Base-by-base conservation (phyloP, 2,329 filamentous ascomycete species). In the Penicillium sp. region DNA sequence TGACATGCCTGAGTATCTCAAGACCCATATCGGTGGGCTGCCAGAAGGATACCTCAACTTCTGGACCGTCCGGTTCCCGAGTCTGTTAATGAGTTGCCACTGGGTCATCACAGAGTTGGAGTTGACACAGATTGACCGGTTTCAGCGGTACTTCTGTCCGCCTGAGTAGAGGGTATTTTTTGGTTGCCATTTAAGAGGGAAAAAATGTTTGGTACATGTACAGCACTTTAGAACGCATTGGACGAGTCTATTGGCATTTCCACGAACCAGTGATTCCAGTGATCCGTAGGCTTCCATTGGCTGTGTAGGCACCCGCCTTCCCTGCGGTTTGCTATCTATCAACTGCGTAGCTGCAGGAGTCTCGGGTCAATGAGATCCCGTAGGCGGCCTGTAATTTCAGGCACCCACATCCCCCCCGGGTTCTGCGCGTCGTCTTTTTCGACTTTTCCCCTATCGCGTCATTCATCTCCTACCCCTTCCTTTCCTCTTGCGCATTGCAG, bases 1-100 rank as follows among this genome's bases (percentile, higher is more conserved):
- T 59, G 93, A 98, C 63, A 91, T 98, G 87, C 78, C 86, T 5
- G 86, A 90, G 10, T 71, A 80, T 33, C 77, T 95, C 48, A 91
- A 84, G 67, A 73, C 73, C 34, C 74, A 77, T 54, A 86, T 95
- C 0, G 89, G 88, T 0, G 69, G 81, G 7, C 61, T 91, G 43
- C 85, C 88, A 0, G 83, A 88, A 10, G 87, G 87, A 0, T 96
- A 95, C 59, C 70, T 95, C 30, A 75, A 74, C 8, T 95, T 94
- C 59, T 96, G 89, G 87, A 86, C 85, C 0, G 72, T 78, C 6
- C 75, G 79, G 42, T 96, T 96, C 58, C 88, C 89, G 3, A 80
- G 78, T 52, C 64, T 96, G 53, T 62, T 96, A 43, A 81, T 94
- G 59, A 76, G 76, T 37, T 94, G 87, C 59, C 91, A 89, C 71